Evolutionary conservation across 2,329 filamentous ascomycete species (phyloP).

Genomic region (Microdochium trichocladiopsis): DNA sequence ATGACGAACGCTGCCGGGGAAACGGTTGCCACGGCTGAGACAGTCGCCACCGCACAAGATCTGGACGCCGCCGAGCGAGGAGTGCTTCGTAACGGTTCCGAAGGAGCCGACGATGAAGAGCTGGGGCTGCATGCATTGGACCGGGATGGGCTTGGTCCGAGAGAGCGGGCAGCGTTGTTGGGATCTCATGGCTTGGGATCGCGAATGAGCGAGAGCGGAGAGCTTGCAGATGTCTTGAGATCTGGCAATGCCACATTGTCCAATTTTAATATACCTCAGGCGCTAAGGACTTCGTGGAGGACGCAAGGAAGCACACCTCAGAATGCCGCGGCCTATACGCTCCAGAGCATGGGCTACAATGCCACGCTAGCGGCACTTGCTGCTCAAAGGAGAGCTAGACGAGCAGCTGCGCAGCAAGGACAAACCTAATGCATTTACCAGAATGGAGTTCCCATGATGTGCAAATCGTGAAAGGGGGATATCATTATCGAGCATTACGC

Average conservation of each 20-base stretch:
- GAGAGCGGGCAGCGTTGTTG: conserved; percentile 18
- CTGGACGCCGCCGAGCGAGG: conserved; percentile 52
- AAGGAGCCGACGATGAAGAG: conserved; percentile 28
- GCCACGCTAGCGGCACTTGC: conserved; percentile 45
- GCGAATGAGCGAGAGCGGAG: conserved; percentile 15
- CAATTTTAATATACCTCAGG: conserved; percentile 45
- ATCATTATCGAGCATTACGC: conserved; percentile 30
- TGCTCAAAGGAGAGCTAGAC: conserved; percentile 32
- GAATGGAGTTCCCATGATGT: conserved; percentile 6
- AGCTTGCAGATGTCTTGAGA: conserved; percentile 34
- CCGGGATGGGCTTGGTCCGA: conserved; percentile 14
- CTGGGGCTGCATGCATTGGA: conserved; percentile 37
- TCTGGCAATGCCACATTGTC: conserved; percentile 49
- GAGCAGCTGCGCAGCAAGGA: conserved; percentile 16
- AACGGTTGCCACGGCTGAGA: conserved; percentile 6
- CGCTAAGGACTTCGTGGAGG: conserved; percentile 38
- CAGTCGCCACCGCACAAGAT: conserved; percentile 30
- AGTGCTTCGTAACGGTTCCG: conserved; percentile 30
- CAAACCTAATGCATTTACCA: conserved; percentile 4
- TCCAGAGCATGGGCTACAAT: conserved; percentile 48
- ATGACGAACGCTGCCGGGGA: conserved; percentile 14
- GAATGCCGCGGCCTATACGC: conserved; percentile 39
- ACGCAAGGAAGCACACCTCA: conserved; percentile 28
- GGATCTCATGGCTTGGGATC: conserved; percentile 9
- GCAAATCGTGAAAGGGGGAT: conserved; percentile 12